These are phyloP conservation scores for Yamadazyma jaroonii DNA, from an alignment of 1,139 yeast genomes.

Conservation along the genomic window DNA sequence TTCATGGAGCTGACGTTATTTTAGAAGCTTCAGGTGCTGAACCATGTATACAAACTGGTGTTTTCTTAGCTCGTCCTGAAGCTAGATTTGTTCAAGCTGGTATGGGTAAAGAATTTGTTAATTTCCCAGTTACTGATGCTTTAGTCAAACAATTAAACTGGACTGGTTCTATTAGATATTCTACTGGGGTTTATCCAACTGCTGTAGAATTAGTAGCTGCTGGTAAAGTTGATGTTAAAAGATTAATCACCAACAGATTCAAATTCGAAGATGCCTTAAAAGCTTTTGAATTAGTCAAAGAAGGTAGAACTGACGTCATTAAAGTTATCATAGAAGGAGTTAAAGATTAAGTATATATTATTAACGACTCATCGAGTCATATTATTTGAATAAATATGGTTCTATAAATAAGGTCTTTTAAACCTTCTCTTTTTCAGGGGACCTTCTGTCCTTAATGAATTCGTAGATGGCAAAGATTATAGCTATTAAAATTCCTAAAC, in stretches of 20 bases:
- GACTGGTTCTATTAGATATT: constrained; percentile 54
- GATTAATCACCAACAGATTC: constrained; percentile 69
- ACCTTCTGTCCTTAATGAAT: neutral
- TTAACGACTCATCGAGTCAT: no score
- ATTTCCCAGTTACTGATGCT: constrained; percentile 65
- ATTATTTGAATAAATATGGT: neutral
- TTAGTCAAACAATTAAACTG: constrained; percentile 62
- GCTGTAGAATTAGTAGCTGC: constrained; percentile 46
- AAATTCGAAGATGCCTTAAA: constrained; percentile 64
- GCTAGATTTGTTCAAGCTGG: constrained; percentile 69
- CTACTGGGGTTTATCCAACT: constrained; percentile 33
- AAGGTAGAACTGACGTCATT: constrained; percentile 46
- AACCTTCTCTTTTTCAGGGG: neutral
- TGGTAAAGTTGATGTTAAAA: constrained; percentile 31
- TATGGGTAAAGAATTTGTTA: constrained; percentile 57
- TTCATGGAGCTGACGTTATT: constrained; percentile 47
- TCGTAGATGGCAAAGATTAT: constrained; percentile 15
- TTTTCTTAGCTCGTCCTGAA: constrained; percentile 51
- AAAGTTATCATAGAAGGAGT: constrained; percentile 61
- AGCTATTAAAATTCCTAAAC: constrained; percentile 38
- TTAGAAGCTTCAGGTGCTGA: constrained; percentile 72
- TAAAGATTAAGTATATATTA: constrained; percentile 5
- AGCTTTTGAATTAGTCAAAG: constrained; percentile 65
- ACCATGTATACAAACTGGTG: constrained; percentile 59
- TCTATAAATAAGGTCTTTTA: neutral